phyloP scores from a whole-genome alignment of 345 rosid species.

The Dipteronia dyeriana region DNA sequence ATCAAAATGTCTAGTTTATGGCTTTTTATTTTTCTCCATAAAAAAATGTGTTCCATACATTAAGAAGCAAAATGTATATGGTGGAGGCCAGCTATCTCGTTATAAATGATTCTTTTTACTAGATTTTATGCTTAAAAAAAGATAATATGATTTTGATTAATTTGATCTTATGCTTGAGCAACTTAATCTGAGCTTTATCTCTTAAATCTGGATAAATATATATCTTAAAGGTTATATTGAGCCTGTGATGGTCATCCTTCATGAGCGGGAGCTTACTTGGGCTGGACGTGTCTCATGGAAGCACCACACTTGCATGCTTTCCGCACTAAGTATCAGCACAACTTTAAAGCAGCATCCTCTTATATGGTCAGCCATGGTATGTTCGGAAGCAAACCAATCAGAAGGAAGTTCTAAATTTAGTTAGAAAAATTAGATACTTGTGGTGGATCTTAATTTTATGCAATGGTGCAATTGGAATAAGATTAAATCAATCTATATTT shows the following conservation, averaged over 20 bases:
- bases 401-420: background rate
- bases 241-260: constrained; percentile 96
- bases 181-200: constrained; percentile 24
- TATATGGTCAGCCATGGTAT: constrained; percentile 93
- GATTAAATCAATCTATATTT: background rate
- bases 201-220: constrained; percentile 27
- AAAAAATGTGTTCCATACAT: background rate
- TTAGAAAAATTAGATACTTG: background rate
- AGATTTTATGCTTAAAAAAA: background rate
- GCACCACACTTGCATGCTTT: constrained; percentile 91
- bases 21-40: too few relatives aligned
- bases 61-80: background rate
- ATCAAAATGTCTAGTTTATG: too few relatives aligned
- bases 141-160: background rate
- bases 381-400: constrained; percentile 32
- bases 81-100: background rate
- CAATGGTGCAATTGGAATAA: constrained; percentile 3
- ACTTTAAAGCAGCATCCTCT: constrained; percentile 94
- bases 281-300: constrained; percentile 93
- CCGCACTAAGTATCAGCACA: constrained; percentile 96
- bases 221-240: constrained; percentile 79
- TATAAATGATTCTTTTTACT: background rate
- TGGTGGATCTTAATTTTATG: constrained; percentile 10
- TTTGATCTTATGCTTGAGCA: background rate
- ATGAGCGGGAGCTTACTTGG: constrained; percentile 93